A percentile compares a stretch with the other conserved stretches of the same genome.
phyloP scores from a whole-genome alignment of 2,329 filamentous ascomycete species.

The Achaetomium macrosporum region DNA sequence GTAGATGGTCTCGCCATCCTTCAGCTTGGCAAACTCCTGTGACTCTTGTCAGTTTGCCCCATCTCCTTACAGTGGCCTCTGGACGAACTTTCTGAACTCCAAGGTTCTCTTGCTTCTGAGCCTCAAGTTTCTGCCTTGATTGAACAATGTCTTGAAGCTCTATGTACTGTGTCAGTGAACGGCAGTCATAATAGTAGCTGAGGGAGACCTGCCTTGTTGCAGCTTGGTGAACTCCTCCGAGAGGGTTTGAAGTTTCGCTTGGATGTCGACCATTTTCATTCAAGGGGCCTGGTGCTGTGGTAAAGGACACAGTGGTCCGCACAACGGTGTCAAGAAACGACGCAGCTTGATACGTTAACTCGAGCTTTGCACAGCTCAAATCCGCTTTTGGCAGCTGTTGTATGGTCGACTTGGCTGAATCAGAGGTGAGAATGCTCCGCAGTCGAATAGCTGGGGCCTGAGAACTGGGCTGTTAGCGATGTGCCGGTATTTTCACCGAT shows the following conservation, averaged over 20 bases:
- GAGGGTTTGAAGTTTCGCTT: constrained; percentile 72
- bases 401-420: neutral
- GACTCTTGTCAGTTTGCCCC: neutral
- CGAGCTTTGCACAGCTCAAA: constrained; percentile 65
- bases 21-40: constrained; percentile 75
- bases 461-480: constrained; percentile 9
- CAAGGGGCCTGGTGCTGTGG: neutral
- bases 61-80: neutral
- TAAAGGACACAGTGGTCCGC: neutral
- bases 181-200: neutral
- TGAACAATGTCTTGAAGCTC: constrained; percentile 73
- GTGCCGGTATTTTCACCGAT: fast-evolving
- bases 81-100: constrained; percentile 71
- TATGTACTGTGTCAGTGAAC: constrained; percentile 32
- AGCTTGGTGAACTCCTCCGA: constrained; percentile 84
- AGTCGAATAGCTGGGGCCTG: constrained; percentile 6
- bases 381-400: constrained; percentile 45
- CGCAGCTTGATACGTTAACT: neutral
- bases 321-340: neutral
- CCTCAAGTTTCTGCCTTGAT: constrained; percentile 84
- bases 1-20: constrained; percentile 84
- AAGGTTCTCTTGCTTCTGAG: constrained; percentile 88
- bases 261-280: constrained; percentile 59
- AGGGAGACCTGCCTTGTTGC: constrained; percentile 62
- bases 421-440: neutral